Conservation (phyloP, 345 rosid species). For the Rhodomyrtus tomentosa region DNA sequence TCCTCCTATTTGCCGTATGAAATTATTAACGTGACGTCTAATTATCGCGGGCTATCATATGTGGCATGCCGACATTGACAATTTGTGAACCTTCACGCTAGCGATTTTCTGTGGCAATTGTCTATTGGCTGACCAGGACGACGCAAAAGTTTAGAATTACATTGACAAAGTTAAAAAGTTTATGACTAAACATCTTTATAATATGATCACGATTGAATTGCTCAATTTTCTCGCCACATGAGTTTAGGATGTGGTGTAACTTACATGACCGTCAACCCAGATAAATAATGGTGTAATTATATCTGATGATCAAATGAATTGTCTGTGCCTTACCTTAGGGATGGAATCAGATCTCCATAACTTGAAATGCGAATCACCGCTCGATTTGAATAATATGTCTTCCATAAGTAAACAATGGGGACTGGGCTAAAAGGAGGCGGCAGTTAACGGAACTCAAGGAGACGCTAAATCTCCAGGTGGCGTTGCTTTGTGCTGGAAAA, state of each 20-base stretch:
- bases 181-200: fast-evolving
- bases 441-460: neutral
- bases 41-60: neutral
- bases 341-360: neutral
- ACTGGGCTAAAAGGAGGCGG: neutral
- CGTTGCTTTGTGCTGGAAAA: neutral
- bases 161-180: neutral
- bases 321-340: neutral
- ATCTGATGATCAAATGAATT: neutral
- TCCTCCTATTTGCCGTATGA: fast-evolving
- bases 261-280: neutral
- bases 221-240: too few relatives aligned
- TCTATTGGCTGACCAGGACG: too few relatives aligned
- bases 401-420: neutral
- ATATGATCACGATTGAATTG: neutral
- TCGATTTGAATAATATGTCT: neutral
- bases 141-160: neutral
- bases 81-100: neutral
- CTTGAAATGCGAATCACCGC: neutral
- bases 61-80: fast-evolving
- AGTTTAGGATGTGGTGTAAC: too few relatives aligned
- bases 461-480: neutral
- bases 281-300: neutral
- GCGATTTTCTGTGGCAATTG: neutral
- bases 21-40: neutral